These are phyloP conservation scores for Geoglossum glabrum DNA, from an alignment of 495 filamentous ascomycete species.

Conservation along the genomic window DNA sequence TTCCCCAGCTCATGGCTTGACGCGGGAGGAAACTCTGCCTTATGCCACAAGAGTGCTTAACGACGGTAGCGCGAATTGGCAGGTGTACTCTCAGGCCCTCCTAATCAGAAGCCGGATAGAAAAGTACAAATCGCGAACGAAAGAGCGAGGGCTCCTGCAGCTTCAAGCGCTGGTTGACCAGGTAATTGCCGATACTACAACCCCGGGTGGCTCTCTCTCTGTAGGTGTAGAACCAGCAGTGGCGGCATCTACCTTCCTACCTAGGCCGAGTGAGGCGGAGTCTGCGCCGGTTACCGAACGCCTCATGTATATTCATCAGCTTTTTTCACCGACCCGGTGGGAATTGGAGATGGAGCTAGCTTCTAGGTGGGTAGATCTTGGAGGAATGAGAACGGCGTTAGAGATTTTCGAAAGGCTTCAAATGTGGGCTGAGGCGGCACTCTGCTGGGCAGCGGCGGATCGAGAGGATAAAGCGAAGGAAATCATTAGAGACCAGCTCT, in stretches of 20 bases:
- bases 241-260: constrained; percentile 56
- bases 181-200: constrained; percentile 70
- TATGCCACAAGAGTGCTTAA: constrained; percentile 76
- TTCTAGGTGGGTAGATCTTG: constrained; percentile 69
- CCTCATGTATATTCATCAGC: constrained; percentile 58
- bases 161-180: constrained; percentile 94
- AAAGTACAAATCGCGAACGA: constrained; percentile 60
- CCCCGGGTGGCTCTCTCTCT: constrained; percentile 15
- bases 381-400: constrained; percentile 70
- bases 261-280: constrained; percentile 51
- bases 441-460: constrained; percentile 69
- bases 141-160: constrained; percentile 78
- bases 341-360: constrained; percentile 86
- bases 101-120: constrained; percentile 79
- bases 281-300: constrained; percentile 58
- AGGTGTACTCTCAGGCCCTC: constrained; percentile 86
- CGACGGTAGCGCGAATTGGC: constrained; percentile 89
- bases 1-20: constrained; percentile 62
- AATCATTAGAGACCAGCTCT: constrained; percentile 60
- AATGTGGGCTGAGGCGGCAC: constrained; percentile 87
- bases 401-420: constrained; percentile 91
- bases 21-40: constrained; percentile 76
- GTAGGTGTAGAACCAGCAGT: constrained; percentile 3
- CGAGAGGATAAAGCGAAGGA: constrained; percentile 63
- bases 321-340: constrained; percentile 76